phyloP scores from a whole-genome alignment of 75 land plant species.

The Cryptomeria japonica region DNA sequence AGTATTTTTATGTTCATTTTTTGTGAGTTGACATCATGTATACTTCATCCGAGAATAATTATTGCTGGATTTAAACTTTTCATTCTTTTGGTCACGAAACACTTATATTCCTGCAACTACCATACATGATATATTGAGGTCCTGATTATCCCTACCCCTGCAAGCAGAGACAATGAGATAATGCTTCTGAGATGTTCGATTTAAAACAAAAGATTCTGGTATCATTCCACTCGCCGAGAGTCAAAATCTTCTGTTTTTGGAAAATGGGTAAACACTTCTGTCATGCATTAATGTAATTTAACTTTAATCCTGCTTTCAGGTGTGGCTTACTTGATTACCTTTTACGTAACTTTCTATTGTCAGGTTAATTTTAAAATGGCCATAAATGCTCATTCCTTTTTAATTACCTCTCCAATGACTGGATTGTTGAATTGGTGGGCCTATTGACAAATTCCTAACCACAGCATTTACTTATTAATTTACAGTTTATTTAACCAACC shows the following conservation, averaged over 20 bases:
- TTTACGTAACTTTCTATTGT: slow-evolving; percentile 5
- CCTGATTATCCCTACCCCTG: not conserved
- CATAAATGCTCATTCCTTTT: not conserved
- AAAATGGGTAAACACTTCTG: not conserved
- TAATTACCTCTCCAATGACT: not conserved
- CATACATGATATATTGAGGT: not conserved
- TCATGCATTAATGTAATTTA: not conserved
- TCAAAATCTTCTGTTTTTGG: not conserved
- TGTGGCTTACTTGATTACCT: not conserved
- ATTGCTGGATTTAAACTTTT: not conserved
- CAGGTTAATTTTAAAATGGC: not conserved
- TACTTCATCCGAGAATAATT: not conserved
- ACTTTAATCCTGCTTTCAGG: not conserved
- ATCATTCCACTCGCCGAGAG: not conserved
- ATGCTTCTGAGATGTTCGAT: not conserved
- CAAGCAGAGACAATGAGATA: not conserved
- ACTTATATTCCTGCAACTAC: slow-evolving; percentile 8
- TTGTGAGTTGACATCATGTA: not conserved
- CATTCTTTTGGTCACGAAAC: not conserved
- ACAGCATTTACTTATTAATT: not conserved
- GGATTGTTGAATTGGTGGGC: not conserved
- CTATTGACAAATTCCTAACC: not conserved
- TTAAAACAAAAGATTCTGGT: not conserved
- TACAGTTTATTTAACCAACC: not conserved
- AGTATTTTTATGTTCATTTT: not conserved